A percentile compares a stretch with the other conserved stretches of the same genome.
Evolutionary conservation across 129 eudicot species (phyloP).

Genomic region (Centrapalus pauciflorus): DNA sequence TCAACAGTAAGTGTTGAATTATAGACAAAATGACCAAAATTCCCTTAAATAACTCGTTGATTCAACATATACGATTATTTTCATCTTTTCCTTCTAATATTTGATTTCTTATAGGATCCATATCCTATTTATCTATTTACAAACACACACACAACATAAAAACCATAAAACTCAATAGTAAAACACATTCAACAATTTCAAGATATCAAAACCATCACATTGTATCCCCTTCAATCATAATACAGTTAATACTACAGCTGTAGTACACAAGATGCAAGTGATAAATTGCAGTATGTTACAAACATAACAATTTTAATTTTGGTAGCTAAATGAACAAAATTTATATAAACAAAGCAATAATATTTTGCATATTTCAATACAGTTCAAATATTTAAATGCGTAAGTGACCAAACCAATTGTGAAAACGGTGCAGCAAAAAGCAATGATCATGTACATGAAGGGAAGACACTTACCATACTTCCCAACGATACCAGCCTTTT

Average conservation of each 20-base stretch:
- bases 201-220: not conserved
- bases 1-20: no score
- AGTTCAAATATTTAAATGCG: not conserved
- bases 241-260: not conserved
- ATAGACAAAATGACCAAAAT: no score
- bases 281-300: no score
- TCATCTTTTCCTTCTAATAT: no score
- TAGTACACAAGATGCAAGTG: not conserved
- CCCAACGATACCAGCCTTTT: slow-evolving; percentile 64
- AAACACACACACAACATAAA: no score
- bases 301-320: no score
- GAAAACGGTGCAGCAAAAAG: not conserved
- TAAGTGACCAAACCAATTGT: not conserved
- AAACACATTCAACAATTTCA: not conserved
- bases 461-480: slow-evolving; percentile 38
- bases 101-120: no score
- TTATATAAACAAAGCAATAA: not conserved
- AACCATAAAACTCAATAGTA: not conserved
- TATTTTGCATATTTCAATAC: not conserved
- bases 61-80: no score
- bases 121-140: no score
- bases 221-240: no score
- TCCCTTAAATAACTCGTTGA: no score
- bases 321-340: no score
- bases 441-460: not conserved